Base-by-base conservation (phyloP, 2,329 filamentous ascomycete species). In the Blastomyces parvus region DNA sequence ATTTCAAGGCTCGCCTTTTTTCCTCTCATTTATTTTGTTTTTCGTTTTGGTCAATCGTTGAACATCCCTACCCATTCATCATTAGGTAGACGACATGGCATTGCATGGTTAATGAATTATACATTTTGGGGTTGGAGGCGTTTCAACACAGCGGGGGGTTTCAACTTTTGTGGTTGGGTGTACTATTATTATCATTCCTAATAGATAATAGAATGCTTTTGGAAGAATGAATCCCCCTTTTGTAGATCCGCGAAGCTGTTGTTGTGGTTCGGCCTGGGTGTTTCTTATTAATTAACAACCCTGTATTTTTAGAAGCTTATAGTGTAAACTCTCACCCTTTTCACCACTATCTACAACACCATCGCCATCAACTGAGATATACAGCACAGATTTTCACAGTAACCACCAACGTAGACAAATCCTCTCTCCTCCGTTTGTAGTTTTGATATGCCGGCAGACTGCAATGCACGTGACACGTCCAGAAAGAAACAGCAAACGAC, bases 1-100 rank as follows among this genome's bases (percentile, higher is more conserved):
- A 55, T 36, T 55, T n/a, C 9, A 22, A 36, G 17, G 17, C n/a
- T 55, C 13, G 33, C 11, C 3, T 27, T 48, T 59, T n/a, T 19
- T 44, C 40, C n/a, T n/a, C n/a, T n/a, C n/a, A n/a, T n/a, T n/a
- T n/a, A n/a, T 36, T 1, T 59, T 19, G 30, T 33, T 22, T 17
- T 13, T 52, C 11, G 22, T 30, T 46, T 59, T 59, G 40, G 8
- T 59, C 46, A 17, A 46, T 6, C 42, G n/a, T 36, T 48, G n/a
- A 27, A 48, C 14, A 46, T 46, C 30, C 22, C 17, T 59, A 48
- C 57, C 42, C 48, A 46, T 59, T 59, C 57, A 59, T 36, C 57
- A 59, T 59, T 59, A 59, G 57, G 57, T 30, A 46, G 27, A 40
- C 52, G 7, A 19, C n/a, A 59, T 48, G 57, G 13, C 25, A 59